A percentile compares a stretch with the other conserved stretches of the same genome.
Conservation (phyloP, 257 asterid species). For the Petrea volubilis region DNA sequence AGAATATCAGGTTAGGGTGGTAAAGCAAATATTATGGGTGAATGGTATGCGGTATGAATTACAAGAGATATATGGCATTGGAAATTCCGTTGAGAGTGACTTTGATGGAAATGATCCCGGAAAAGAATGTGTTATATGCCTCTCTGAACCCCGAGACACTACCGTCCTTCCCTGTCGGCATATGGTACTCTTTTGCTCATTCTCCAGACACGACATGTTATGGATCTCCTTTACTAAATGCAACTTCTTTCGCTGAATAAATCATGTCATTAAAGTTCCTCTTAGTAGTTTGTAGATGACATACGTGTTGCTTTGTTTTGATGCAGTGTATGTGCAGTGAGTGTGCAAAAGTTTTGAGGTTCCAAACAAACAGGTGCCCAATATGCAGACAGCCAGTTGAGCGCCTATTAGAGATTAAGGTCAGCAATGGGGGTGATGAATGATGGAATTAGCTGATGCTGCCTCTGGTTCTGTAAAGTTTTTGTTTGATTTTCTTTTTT, state of each 20-base stretch:
- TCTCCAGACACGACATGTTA: background rate
- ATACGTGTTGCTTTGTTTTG: conserved; percentile 8
- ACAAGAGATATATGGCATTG: conserved; percentile 93
- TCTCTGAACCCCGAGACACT: conserved; percentile 94
- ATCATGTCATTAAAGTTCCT: background rate
- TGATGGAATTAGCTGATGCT: conserved; percentile 35
- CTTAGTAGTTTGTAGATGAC: conserved; percentile 4
- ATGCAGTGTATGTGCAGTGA: conserved; percentile 99
- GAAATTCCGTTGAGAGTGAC: conserved; percentile 74
- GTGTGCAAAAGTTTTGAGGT: conserved; percentile 92
- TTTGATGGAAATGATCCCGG: conserved; percentile 81
- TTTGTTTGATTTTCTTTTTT: background rate
- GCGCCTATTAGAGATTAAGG: conserved; percentile 94
- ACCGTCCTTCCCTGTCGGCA: conserved; percentile 97
- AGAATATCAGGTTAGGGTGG: conserved; percentile 75
- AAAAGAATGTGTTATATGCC: conserved; percentile 96
- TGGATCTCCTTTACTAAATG: background rate
- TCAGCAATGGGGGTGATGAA: conserved; percentile 62
- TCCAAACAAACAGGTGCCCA: conserved; percentile 94
- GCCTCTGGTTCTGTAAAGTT: conserved; percentile 40
- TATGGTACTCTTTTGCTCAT: conserved; percentile 57
- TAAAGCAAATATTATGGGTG: conserved; percentile 92
- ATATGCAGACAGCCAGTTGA: conserved; percentile 98
- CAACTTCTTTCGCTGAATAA: background rate
- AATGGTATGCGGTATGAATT: conserved; percentile 87